Evolutionary conservation across 352 stramenopile species (phyloP), one percentile per base, ranked within the genome.

Genomic region (Globisporangium echinulatum): DNA sequence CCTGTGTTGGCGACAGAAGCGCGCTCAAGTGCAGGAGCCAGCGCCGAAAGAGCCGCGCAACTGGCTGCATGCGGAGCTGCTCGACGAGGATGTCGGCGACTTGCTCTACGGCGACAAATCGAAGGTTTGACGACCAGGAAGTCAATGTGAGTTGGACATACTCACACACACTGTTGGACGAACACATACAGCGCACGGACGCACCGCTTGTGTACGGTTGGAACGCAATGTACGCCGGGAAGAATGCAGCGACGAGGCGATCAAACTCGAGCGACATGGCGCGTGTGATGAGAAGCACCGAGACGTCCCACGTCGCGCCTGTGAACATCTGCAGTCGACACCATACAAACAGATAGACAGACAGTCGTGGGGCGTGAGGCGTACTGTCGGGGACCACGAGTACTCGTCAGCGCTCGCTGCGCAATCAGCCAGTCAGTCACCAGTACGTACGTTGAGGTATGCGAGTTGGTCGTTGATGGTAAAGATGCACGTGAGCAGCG

Each of bases 251-350:
- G 4, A 86, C 65, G 1, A 87, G 56, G 36, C 66, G 63, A n/a
- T 91, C 79, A 43, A 94, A 75, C 40, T 78, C 68, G 33, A 85
- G 57, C 33, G 82, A 90, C 54, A 92, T 82, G 37, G 77, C 82
- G 44, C 82, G 67, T 17, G 80, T 87, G 15, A 87, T 62, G 14
- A 93, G 60, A 19, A 93, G 8, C n/a, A 93, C 70, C 55, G 71
- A 85, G 38, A 74, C 54, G 47, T 75, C 64, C 79, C 79, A 91
- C n/a, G 72, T 70, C 37, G 58, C 66, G 11, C 72, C 50, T 1
- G 75, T 58, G 59, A 84, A 76, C 58, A 84, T 80, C 75, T 87
- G 66, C 51, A 54, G 25, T 25, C 25, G 25, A 25, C 25, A 2
- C 25, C 25, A 25, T 25, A 25, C 25, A 25, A 25, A 25, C 19